A percentile compares a stretch with the other conserved stretches of the same genome.
Conservation (phyloP, 1,284 basidiomycete species). For the Porogramme epimiltina region DNA sequence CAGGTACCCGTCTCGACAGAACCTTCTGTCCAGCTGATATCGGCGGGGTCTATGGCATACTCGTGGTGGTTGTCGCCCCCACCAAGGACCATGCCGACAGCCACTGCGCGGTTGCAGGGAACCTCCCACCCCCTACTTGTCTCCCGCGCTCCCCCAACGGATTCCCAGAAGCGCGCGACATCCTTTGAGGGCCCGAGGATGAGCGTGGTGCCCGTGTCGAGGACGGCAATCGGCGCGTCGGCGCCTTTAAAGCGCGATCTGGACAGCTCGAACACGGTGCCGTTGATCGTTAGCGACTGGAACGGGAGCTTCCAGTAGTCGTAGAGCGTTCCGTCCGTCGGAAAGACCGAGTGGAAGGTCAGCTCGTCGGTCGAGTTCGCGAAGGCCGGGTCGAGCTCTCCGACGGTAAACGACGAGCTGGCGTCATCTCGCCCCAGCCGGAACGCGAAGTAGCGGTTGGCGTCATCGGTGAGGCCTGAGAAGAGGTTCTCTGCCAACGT, state of each 20-base stretch:
- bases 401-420: constrained; percentile 54
- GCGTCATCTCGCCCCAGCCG: constrained; percentile 43
- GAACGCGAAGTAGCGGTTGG: constrained; percentile 51
- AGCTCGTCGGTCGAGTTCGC: constrained; percentile 38
- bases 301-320: constrained; percentile 65
- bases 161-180: constrained; percentile 51
- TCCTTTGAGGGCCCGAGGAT: constrained; percentile 54
- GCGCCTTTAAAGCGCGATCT: constrained; percentile 48
- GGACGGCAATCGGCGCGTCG: constrained; percentile 48
- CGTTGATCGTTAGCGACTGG: constrained; percentile 46
- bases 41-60: constrained; percentile 52
- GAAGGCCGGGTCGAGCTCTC: constrained; percentile 45
- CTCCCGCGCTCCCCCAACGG: constrained; percentile 44
- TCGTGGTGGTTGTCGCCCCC: constrained; percentile 37
- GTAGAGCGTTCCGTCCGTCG: constrained; percentile 37
- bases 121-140: constrained; percentile 52
- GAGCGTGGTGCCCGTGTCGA: constrained; percentile 63
- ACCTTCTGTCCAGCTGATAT: constrained; percentile 51
- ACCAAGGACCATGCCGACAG: constrained; percentile 50
- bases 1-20: constrained; percentile 40
- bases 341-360: constrained; percentile 44
- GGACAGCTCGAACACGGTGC: constrained; percentile 41
- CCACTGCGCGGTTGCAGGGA: constrained; percentile 48
- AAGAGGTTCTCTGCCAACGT: constrained; percentile 54
- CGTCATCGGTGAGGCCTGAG: constrained; percentile 39